Base-by-base conservation (phyloP, 257 asterid genomes). In the Scutellaria minor region DNA sequence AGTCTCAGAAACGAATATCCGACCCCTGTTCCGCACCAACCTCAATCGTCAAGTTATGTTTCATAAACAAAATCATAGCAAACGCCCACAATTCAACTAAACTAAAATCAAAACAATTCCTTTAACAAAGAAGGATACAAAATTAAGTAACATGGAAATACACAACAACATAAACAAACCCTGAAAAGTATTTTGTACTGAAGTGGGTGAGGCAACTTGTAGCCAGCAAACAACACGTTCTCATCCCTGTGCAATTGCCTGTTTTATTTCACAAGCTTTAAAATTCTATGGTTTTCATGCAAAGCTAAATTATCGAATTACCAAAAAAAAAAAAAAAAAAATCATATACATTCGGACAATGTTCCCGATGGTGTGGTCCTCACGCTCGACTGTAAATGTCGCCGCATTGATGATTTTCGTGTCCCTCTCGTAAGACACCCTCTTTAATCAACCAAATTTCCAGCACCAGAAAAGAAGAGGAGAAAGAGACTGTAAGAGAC, bases 201-300 rank as follows among this genome's bases (percentile, higher is more conserved):
- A 45, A 93, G 98, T n/a, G 98, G 98, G 64, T 93, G 97, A 45
- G 97, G 98, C 79, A 93, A 77, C 88, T 93, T 93, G 91, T 93
- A 93, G 27, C 97, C 98, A 70, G 98, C 90, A 79, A 93, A 93
- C 35, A 93, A 80, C 9, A 91, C 94, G 78, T 86, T 86, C 45
- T 85, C 89, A 48, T 93, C 98, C 75, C 98, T 83, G 75, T 93
- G 98, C 83, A 93, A 50, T 52, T 93, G 98, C 98, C 98, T 93
- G 83, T 55, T 65, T 64, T 15, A 46, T 37, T 54, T n/a, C 60
- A 46, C 53, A 11, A 9, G 59, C 42, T 27, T 27, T 1, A 42
- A 40, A 51, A 55, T 52, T 63, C 66, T 68, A 76, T 74, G 82
- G 82, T 63, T 79, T 79, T 24, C 67, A 14, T 27, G 53, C 54